Conservation (phyloP, 2,329 filamentous ascomycete species). For the Cytospora schulzeri region DNA sequence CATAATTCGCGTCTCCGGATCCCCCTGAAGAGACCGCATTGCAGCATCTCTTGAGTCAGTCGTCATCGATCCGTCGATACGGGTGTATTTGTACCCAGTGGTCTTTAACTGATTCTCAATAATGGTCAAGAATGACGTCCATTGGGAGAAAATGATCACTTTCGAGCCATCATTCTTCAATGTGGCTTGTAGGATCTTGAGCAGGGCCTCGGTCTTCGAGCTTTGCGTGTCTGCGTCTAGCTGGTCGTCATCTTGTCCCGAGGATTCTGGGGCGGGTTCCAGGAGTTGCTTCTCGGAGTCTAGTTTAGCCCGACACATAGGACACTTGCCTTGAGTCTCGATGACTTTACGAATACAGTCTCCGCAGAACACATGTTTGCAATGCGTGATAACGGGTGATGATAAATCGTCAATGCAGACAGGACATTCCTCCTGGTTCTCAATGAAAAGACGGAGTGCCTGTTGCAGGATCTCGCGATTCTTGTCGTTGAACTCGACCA, state of each 20-base stretch:
- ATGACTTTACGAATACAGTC: constrained; percentile 76
- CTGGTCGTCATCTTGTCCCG: constrained; percentile 47
- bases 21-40: constrained; percentile 66
- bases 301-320: constrained; percentile 76
- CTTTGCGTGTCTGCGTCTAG: constrained; percentile 68
- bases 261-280: constrained; percentile 63
- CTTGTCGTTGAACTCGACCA: constrained; percentile 71
- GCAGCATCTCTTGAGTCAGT: constrained; percentile 70
- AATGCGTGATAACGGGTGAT: constrained; percentile 79
- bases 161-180: constrained; percentile 66
- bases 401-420: constrained; percentile 76
- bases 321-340: constrained; percentile 76
- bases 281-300: constrained; percentile 58
- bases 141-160: constrained; percentile 75
- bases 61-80: constrained; percentile 81
- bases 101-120: constrained; percentile 68
- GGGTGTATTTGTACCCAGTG: constrained; percentile 63
- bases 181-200: constrained; percentile 73
- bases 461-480: constrained; percentile 74
- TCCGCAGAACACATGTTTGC: constrained; percentile 78
- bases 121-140: constrained; percentile 74
- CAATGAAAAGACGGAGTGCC: constrained; percentile 74
- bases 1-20: constrained; percentile 71
- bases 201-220: constrained; percentile 79
- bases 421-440: constrained; percentile 80